phyloP scores from a whole-genome alignment of 176 grass and related monocot genomes.

The Avena sativa region DNA sequence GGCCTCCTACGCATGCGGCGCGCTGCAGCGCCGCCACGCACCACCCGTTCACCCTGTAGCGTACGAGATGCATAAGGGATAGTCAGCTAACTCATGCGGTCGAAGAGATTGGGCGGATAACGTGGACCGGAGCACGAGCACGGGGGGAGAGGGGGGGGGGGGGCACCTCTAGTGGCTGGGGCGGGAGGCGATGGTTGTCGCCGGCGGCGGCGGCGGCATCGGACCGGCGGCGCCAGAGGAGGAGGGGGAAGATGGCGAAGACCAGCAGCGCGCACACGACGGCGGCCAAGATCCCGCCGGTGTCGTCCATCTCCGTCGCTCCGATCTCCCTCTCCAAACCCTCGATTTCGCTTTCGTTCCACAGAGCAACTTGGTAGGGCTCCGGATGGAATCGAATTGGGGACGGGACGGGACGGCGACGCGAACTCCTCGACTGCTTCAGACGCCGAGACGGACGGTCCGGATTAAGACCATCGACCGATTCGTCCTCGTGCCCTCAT shows the following conservation, averaged over 20 bases:
- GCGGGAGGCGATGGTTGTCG: slow-evolving; percentile 55
- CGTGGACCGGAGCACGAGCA: neutral
- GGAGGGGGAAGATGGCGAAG: slow-evolving; percentile 66
- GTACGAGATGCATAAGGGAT: neutral
- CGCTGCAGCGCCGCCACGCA: slow-evolving; percentile 47
- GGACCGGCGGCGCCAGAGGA: slow-evolving; percentile 79
- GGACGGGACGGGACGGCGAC: neutral
- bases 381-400: neutral
- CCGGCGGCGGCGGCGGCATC: slow-evolving; percentile 36
- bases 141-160: too few relatives aligned
- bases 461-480: neutral
- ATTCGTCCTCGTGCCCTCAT: neutral
- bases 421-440: neutral
- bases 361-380: neutral
- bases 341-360: slow-evolving; percentile 15
- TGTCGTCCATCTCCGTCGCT: slow-evolving; percentile 54
- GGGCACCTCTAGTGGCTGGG: slow-evolving; percentile 58
- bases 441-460: neutral
- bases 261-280: slow-evolving; percentile 63
- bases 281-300: slow-evolving; percentile 61
- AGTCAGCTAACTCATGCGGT: neutral
- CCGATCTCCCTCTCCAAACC: slow-evolving; percentile 30
- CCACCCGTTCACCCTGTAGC: slow-evolving; percentile 70
- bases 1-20: slow-evolving; percentile 85
- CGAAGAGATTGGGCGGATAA: neutral